Conservation (phyloP, 2,329 filamentous ascomycete species). For the Penicillium sp. region DNA sequence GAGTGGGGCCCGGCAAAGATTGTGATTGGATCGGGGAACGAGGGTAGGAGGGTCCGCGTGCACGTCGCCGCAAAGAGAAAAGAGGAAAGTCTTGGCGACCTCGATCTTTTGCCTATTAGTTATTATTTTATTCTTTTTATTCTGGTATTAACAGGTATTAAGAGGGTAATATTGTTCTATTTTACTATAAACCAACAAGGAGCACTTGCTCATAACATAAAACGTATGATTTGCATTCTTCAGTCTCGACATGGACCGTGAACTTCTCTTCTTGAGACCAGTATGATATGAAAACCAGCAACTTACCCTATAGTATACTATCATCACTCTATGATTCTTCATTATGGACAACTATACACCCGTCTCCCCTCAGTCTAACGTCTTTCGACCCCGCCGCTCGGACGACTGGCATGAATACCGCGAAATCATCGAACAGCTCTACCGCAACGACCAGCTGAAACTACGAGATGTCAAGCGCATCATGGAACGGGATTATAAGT, state of each 20-base stretch:
- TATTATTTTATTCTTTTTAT: background rate
- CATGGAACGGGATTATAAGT: constrained; percentile 38
- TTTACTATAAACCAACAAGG: background rate
- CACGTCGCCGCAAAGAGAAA: constrained; percentile 37
- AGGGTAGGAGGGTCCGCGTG: constrained; percentile 30
- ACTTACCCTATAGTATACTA: background rate
- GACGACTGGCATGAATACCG: constrained; percentile 39
- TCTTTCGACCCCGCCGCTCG: constrained; percentile 36
- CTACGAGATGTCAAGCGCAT: constrained; percentile 37
- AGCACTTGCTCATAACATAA: background rate
- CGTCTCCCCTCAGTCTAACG: constrained; percentile 15
- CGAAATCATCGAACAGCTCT: constrained; percentile 35
- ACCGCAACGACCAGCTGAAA: constrained; percentile 36
- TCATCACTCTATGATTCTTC: background rate
- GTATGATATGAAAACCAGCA: constrained; percentile 1
- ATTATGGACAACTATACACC: constrained; percentile 20
- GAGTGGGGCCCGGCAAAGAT: constrained; percentile 11
- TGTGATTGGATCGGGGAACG: constrained; percentile 36
- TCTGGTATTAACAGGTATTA: background rate
- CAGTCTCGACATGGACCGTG: constrained; percentile 1
- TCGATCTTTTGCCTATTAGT: constrained; percentile 13
- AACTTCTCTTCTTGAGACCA: constrained; percentile 3
- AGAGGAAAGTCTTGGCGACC: constrained; percentile 16
- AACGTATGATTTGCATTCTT: constrained; percentile 9
- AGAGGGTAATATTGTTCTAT: no score